Evolutionary conservation across 805 yeast genomes (phyloP), one percentile per base, ranked within the genome.

Genomic region (Yarrowia yakushimensis): DNA sequence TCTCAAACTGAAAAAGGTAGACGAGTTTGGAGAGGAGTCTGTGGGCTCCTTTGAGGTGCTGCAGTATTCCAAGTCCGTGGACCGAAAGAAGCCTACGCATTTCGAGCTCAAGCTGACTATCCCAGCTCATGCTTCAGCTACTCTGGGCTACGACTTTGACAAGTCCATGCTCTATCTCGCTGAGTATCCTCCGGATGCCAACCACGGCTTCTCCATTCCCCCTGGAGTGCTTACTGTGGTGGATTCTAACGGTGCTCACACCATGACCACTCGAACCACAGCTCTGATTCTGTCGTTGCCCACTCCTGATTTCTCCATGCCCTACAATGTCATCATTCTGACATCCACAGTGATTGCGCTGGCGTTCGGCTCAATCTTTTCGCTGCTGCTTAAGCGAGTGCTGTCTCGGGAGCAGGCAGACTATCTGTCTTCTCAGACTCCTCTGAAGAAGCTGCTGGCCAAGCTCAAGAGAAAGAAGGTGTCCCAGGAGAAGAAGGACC

Each of bases 141-240:
- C 86, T 1, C 67, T 90, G 60, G 83, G 87, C 2, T 88, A 88
- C 71, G 82, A 86, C 63, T 92, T 93, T 71, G 98, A 94, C 71
- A 94, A 92, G 72, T 85, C 96, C 0, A 78, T 94, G 71, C 78
- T 94, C 30, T 81, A 86, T 63, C 85, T 88, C 65, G 88, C 91
- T 3, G 98, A 94, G 72, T 94, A 94, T 70, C 99, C 99, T n/a
- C 99, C 99, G 0, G 99, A 94, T 77, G 98, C 99, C 1, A 94
- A 94, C 72, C 97, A 94, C 69, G 99, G 99, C 0, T 94, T 94
- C 74, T 93, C 92, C 64, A 84, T 94, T 45, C 94, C 94, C 23
- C 96, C 98, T 0, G 96, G 96, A 5, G 87, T 90, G 11, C 79
- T 90, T 12, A 81, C 87, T 2, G 82, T 89, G 0, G 60, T 85